Percentiles rank a stretch among this genome's conserved stretches.
These are phyloP conservation scores for Marchantia polymorpha DNA, from an alignment of 225 moss, liverwort and hornwort species.

Conservation along the genomic window DNA sequence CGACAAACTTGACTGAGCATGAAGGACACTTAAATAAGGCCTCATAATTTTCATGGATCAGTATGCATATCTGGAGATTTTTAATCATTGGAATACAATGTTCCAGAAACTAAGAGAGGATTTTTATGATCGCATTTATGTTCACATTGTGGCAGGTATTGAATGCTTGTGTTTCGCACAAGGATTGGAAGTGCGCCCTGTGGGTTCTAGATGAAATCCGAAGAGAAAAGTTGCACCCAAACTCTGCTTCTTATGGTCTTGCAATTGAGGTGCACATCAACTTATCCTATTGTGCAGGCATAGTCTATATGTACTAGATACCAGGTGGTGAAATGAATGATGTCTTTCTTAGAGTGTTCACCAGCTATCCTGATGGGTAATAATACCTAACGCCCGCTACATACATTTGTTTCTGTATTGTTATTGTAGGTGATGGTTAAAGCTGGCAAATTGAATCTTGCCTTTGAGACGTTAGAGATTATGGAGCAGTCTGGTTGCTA, in stretches of 20 bases:
- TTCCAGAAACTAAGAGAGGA: too few species aligned
- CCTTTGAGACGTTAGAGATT: slow-evolving; percentile 61
- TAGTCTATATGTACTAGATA: too few species aligned
- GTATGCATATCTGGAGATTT: too few species aligned
- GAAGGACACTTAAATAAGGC: too few species aligned
- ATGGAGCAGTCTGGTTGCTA: slow-evolving; percentile 80
- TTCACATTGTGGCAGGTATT: slow-evolving; percentile 50
- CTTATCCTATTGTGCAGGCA: too few species aligned
- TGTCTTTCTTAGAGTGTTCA: too few species aligned
- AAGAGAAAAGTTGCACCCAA: slow-evolving; percentile 44
- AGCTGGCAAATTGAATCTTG: slow-evolving; percentile 65
- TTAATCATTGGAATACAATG: too few species aligned
- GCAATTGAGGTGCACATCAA: slow-evolving; percentile 57
- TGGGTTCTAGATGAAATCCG: slow-evolving; percentile 67
- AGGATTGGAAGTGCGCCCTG: slow-evolving; percentile 69
- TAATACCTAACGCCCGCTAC: too few species aligned
- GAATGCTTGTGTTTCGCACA: slow-evolving; percentile 88
- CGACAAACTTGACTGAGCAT: too few species aligned
- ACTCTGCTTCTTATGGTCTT: slow-evolving; percentile 86
- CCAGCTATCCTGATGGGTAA: too few species aligned
- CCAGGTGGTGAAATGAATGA: too few species aligned
- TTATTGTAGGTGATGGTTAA: slow-evolving; percentile 35
- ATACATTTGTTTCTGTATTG: neutral
- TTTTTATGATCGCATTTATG: neutral
- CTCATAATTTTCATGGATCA: too few species aligned